A percentile compares a stretch with the other conserved stretches of the same genome.
These are phyloP conservation scores for Amorphotheca resinae DNA, from an alignment of 495 filamentous ascomycete genomes.

Conservation along the genomic window DNA sequence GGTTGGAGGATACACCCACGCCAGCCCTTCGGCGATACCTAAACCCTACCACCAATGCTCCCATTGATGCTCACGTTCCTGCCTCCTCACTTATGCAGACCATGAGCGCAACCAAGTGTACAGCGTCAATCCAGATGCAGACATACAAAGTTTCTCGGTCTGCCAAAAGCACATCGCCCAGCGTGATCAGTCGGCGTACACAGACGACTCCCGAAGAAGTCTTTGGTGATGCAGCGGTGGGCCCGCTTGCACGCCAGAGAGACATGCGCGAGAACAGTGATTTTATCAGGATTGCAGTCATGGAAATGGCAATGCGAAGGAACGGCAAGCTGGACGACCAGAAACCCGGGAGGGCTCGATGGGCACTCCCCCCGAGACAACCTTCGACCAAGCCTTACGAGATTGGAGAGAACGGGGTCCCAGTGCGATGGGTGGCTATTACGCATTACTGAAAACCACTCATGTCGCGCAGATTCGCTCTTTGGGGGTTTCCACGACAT, in stretches of 20 bases:
- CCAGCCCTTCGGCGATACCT: conserved; percentile 85
- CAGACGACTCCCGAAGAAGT: conserved; percentile 13
- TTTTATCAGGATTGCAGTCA: conserved; percentile 85
- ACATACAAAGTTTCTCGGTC: conserved; percentile 52
- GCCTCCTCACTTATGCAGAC: conserved; percentile 20
- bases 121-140: conserved; percentile 78
- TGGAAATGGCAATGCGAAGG: conserved; percentile 96
- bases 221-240: conserved; percentile 13
- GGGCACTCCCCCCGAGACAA: conserved; percentile 81
- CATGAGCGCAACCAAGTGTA: conserved; percentile 34
- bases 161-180: conserved; percentile 26
- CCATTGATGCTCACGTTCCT: conserved; percentile 49
- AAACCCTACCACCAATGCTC: conserved; percentile 64
- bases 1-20: conserved; percentile 60
- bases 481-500: too few relatives aligned
- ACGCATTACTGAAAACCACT: too few relatives aligned
- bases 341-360: conserved; percentile 66
- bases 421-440: conserved; percentile 34
- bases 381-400: conserved; percentile 36
- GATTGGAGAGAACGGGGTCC: conserved; percentile 38
- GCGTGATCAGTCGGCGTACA: conserved; percentile 19
- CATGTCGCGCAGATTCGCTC: neutral
- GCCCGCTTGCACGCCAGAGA: conserved; percentile 55
- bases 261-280: conserved; percentile 89
- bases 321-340: conserved; percentile 80